Percentiles rank a stretch among this genome's conserved stretches.
These are phyloP conservation scores for Chondrostereum purpureum DNA, from an alignment of 1,284 basidiomycete genomes.

Conservation along the genomic window DNA sequence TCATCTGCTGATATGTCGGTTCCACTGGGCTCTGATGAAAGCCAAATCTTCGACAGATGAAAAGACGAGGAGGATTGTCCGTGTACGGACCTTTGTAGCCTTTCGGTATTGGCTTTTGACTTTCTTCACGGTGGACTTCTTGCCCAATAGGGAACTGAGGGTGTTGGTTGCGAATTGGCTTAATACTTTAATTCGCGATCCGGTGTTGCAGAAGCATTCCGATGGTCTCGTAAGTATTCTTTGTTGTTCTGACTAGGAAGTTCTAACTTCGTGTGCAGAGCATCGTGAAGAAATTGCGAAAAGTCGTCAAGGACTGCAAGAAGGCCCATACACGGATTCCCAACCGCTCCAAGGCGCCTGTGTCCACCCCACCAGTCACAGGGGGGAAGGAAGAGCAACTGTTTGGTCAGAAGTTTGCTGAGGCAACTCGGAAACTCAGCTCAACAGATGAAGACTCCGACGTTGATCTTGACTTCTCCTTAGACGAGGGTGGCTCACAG, in stretches of 20 bases:
- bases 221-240: constrained; percentile 60
- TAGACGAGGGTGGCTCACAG: constrained; percentile 23
- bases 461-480: constrained; percentile 67
- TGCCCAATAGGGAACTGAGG: constrained; percentile 73
- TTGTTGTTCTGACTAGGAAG: neutral
- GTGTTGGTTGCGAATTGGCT: constrained; percentile 69
- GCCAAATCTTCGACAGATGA: constrained; percentile 45
- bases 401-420: constrained; percentile 56
- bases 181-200: constrained; percentile 67
- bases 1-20: constrained; percentile 73
- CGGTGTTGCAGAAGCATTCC: constrained; percentile 53
- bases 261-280: constrained; percentile 34
- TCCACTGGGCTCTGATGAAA: constrained; percentile 77
- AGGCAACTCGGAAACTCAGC: constrained; percentile 39
- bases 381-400: constrained; percentile 35
- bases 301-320: constrained; percentile 74
- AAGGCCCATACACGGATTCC: constrained; percentile 48
- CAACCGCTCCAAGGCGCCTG: constrained; percentile 21
- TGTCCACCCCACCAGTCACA: constrained; percentile 9
- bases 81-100: constrained; percentile 81
- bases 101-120: constrained; percentile 83
- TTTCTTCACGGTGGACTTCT: constrained; percentile 82
- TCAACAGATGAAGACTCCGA: constrained; percentile 57
- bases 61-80: constrained; percentile 64
- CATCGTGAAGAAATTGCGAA: constrained; percentile 74